These are phyloP conservation scores for Eucalyptus cloeziana DNA, from an alignment of 345 rosid genomes.

Conservation along the genomic window DNA sequence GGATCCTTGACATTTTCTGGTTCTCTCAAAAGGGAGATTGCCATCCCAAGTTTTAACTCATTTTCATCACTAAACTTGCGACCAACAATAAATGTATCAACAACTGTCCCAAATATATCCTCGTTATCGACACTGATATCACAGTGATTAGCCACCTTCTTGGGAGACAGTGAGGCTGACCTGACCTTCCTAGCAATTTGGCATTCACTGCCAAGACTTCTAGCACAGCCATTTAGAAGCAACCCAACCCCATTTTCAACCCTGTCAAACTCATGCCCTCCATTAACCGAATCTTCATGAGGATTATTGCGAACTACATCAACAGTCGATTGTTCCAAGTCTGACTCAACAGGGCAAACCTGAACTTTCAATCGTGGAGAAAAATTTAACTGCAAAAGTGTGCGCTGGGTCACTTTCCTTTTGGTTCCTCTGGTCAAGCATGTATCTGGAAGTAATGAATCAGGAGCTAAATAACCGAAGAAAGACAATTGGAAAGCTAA, in stretches of 20 bases:
- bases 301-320: background rate
- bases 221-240: background rate
- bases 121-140: background rate
- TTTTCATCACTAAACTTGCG: constrained; percentile 61
- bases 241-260: background rate
- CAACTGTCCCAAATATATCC: constrained; percentile 14
- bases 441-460: constrained; percentile 23
- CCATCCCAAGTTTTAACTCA: constrained; percentile 28
- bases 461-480: background rate
- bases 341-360: background rate
- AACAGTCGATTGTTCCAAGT: background rate
- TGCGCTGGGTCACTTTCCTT: constrained; percentile 68
- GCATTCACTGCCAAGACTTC: background rate
- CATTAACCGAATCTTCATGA: background rate
- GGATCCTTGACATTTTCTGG: constrained; percentile 62
- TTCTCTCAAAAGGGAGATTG: constrained; percentile 52
- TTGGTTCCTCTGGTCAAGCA: constrained; percentile 47
- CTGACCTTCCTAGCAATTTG: background rate
- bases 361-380: constrained; percentile 14
- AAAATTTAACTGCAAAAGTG: constrained; percentile 57
- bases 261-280: background rate
- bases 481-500: background rate
- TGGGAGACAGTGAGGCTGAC: background rate
- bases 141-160: background rate
- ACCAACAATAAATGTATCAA: constrained; percentile 80